phyloP scores from a whole-genome alignment of 2,329 filamentous ascomycete species.

The Colletotrichum caudatum region DNA sequence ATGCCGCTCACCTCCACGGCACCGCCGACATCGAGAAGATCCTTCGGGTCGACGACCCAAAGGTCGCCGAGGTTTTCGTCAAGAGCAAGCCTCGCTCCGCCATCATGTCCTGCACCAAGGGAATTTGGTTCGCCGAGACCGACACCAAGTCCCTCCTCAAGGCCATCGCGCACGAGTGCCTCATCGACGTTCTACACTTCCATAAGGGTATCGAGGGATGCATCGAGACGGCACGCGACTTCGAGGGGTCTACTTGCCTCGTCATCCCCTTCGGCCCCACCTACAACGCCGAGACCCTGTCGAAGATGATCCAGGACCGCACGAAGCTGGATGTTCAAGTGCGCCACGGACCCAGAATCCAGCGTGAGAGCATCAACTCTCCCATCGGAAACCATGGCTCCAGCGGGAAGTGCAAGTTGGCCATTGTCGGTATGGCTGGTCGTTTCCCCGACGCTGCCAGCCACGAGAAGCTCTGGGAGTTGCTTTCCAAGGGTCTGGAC shows the following conservation, averaged over 20 bases:
- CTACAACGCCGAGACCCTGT: slow-evolving; percentile 60
- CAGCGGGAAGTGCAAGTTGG: slow-evolving; percentile 74
- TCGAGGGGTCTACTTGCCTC: slow-evolving; percentile 55
- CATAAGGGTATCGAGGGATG: slow-evolving; percentile 62
- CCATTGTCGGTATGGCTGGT: slow-evolving; percentile 77
- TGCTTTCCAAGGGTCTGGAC: slow-evolving; percentile 73
- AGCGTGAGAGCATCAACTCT: slow-evolving; percentile 50
- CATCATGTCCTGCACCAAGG: slow-evolving; percentile 65
- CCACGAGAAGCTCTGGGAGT: slow-evolving; percentile 60
- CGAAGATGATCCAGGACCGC: slow-evolving; percentile 56
- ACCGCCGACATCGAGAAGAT: slow-evolving; percentile 58
- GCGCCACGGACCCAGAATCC: slow-evolving; percentile 52
- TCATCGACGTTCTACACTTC: slow-evolving; percentile 63
- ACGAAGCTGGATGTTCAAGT: slow-evolving; percentile 59
- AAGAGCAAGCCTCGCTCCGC: slow-evolving; percentile 59
- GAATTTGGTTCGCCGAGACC: slow-evolving; percentile 55
- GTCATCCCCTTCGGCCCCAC: slow-evolving; percentile 65
- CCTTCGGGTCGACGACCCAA: slow-evolving; percentile 57
- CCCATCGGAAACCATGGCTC: slow-evolving; percentile 62
- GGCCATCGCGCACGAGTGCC: slow-evolving; percentile 60
- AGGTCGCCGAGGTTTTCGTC: slow-evolving; percentile 54
- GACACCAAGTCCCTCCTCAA: slow-evolving; percentile 58
- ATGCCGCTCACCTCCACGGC: slow-evolving; percentile 66
- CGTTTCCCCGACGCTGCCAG: slow-evolving; percentile 57
- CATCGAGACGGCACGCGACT: slow-evolving; percentile 56